Evolutionary conservation across 1,139 yeast genomes (phyloP), one percentile per base, ranked within the genome.

Genomic region (Saccharomyces hybrid): DNA sequence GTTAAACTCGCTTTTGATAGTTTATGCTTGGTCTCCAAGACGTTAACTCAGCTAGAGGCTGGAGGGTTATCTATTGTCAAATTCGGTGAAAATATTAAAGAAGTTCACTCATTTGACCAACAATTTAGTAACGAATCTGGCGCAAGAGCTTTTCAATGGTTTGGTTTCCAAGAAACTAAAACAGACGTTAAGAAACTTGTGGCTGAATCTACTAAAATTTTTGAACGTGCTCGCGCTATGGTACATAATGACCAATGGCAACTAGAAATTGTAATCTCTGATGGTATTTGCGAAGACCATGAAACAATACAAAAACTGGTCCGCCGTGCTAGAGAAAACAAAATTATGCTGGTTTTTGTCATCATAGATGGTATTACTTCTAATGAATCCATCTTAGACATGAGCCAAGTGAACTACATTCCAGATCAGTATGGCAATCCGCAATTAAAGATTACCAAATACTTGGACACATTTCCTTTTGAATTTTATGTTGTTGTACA

Each of bases 201-300:
- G 57, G 73, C 78, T 32, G 80, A 81, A 64, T 88, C 97, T 1
- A 78, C 93, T 58, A 78, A 79, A 56, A 79, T 89, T 44, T 93
- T 95, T 70, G 82, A 82, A 56, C 68, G 70, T 54, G 93, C 95
- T 1, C 76, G 84, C 59, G 69, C 82, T 3, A 69, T 75, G 3
- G 74, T 80, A 7, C 78, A 78, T 60, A 72, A 78, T 31, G 97
- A 88, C 61, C 78, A 88, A 67, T 93, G 98, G 97, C 97, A 90
- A 72, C 77, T 95, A 60, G 89, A 95, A 69, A 89, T 95, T 57
- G 86, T 95, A 59, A 79, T 95, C 48, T 88, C 97, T 3, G 99
- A 93, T 74, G 99, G 99, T 73, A 89, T 93, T 50, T 91, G 97
- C 70, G 99, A 93, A 70, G 95, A 89, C 69, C 99, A 93, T 70